A percentile compares a stretch with the other conserved stretches of the same genome.
Evolutionary conservation across 202 grass and related monocot genomes (phyloP).

Genomic region (Panicum hallii): DNA sequence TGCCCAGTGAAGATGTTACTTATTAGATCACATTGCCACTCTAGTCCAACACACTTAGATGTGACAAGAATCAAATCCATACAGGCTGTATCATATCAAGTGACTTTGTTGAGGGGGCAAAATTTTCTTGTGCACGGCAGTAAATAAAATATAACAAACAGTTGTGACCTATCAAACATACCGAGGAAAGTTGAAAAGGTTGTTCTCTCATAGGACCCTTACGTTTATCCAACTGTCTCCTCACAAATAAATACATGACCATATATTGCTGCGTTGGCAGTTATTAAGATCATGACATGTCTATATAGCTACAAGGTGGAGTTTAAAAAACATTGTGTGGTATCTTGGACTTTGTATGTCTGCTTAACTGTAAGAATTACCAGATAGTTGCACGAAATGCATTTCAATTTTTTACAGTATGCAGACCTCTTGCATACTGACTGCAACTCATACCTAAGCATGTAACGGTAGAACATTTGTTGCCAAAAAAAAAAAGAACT

Average conservation of each 20-base stretch:
- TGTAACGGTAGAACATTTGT: slow-evolving; percentile 20
- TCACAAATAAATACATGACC: not conserved
- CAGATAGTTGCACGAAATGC: not conserved
- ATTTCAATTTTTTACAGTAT: slow-evolving; percentile 14
- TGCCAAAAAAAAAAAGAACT: not conserved
- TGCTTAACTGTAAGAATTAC: slow-evolving; percentile 17
- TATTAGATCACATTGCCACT: not conserved
- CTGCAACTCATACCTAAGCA: slow-evolving; percentile 19
- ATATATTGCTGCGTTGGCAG: not conserved
- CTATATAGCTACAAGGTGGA: slow-evolving; percentile 11
- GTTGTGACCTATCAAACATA: slow-evolving; percentile 5
- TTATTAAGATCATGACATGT: not conserved
- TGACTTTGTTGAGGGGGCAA: not conserved
- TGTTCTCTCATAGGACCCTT: slow-evolving; percentile 9
- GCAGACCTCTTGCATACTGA: slow-evolving; percentile 14
- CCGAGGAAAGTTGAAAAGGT: not conserved
- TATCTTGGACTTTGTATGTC: slow-evolving; percentile 1
- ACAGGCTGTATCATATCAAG: slow-evolving; percentile 13
- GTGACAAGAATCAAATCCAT: not conserved
- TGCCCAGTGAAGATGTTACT: no score
- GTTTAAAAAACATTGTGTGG: slow-evolving; percentile 1
- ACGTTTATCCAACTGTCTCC: not conserved
- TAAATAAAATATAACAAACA: slow-evolving; percentile 5
- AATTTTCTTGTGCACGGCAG: not conserved
- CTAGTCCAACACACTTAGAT: not conserved